Evolutionary conservation across 345 rosid genomes (phyloP).

Genomic region (Pistacia integerrima): DNA sequence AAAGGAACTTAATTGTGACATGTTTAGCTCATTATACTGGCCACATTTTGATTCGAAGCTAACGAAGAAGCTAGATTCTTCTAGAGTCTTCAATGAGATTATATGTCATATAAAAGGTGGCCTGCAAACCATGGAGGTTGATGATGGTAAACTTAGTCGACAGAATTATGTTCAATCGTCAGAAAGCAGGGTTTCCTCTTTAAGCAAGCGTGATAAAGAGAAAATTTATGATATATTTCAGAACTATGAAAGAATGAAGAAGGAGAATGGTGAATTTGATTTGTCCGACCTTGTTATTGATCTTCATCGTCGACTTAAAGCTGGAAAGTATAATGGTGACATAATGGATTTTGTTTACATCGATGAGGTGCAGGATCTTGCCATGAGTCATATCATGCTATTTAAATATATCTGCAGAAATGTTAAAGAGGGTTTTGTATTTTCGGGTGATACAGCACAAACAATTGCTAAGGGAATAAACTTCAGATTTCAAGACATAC

Average conservation of each 20-base stretch:
- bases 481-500: constrained; percentile 53
- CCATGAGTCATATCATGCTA: constrained; percentile 55
- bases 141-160: constrained; percentile 35
- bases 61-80: constrained; percentile 45
- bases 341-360: constrained; percentile 51
- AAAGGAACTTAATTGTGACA: constrained; percentile 49
- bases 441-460: constrained; percentile 39
- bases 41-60: constrained; percentile 44
- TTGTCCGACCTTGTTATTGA: constrained; percentile 58
- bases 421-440: constrained; percentile 46
- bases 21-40: constrained; percentile 52
- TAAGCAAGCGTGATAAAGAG: constrained; percentile 31
- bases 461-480: constrained; percentile 47
- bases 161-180: constrained; percentile 38
- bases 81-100: constrained; percentile 55
- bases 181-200: constrained; percentile 36
- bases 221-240: constrained; percentile 41
- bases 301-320: constrained; percentile 45
- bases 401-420: constrained; percentile 45
- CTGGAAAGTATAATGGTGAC: constrained; percentile 31
- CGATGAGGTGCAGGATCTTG: constrained; percentile 73
- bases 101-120: constrained; percentile 59
- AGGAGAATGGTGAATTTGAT: constrained; percentile 46
- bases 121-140: constrained; percentile 22
- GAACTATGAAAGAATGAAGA: constrained; percentile 50